Percentiles rank a stretch among this genome's conserved stretches.
phyloP scores from a whole-genome alignment of 768 basidiomycete genomes.

The Suillus subalutaceus region DNA sequence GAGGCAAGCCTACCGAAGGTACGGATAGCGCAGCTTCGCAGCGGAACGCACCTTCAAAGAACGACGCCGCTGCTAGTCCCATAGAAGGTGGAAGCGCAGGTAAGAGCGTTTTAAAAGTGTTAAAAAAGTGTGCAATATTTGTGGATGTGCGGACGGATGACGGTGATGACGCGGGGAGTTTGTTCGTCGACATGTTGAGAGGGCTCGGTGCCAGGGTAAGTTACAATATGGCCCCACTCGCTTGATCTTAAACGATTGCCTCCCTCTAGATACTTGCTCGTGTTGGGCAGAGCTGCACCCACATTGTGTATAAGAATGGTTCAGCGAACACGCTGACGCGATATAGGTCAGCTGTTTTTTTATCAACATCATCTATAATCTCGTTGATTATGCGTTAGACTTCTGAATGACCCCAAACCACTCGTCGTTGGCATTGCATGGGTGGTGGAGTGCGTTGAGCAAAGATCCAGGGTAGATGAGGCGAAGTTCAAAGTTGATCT shows the following conservation, averaged over 20 bases:
- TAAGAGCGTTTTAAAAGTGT: slow-evolving; percentile 47
- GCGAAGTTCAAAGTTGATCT: slow-evolving; percentile 66
- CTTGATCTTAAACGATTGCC: neutral
- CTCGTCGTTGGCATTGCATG: slow-evolving; percentile 82
- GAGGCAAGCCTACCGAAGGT: slow-evolving; percentile 21
- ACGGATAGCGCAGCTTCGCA: slow-evolving; percentile 19
- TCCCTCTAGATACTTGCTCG: slow-evolving; percentile 56
- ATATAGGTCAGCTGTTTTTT: slow-evolving; percentile 54
- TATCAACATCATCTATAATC: neutral
- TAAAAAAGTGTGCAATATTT: slow-evolving; percentile 78
- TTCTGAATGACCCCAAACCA: slow-evolving; percentile 70
- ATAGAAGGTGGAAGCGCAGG: slow-evolving; percentile 18
- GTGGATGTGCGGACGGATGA: slow-evolving; percentile 79
- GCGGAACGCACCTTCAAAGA: neutral
- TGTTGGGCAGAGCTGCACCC: slow-evolving; percentile 75
- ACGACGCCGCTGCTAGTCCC: neutral
- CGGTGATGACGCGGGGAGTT: slow-evolving; percentile 77
- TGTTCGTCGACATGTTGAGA: slow-evolving; percentile 85
- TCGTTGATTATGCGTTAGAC: slow-evolving; percentile 35
- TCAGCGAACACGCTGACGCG: slow-evolving; percentile 70
- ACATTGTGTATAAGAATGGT: slow-evolving; percentile 87
- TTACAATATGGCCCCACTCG: slow-evolving; percentile 3
- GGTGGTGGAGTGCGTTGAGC: slow-evolving; percentile 87
- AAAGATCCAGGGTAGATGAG: slow-evolving; percentile 65
- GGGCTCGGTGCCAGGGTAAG: slow-evolving; percentile 80